A percentile compares a stretch with the other conserved stretches of the same genome.
Evolutionary conservation across 2,329 filamentous ascomycete genomes (phyloP).

Genomic region (Malbranchea zuffiana): DNA sequence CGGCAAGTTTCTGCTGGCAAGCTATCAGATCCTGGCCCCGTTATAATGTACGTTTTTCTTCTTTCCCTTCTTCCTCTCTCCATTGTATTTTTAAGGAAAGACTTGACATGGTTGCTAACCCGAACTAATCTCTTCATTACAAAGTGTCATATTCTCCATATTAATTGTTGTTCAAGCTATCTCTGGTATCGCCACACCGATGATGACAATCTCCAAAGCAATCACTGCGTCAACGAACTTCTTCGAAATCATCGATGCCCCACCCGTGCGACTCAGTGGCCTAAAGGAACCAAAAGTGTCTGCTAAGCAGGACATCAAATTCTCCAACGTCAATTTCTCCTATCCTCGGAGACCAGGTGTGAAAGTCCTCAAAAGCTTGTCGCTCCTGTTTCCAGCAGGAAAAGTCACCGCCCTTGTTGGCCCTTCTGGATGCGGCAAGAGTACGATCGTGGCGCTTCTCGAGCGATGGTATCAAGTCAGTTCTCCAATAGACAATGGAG

Average conservation of each 20-base stretch:
- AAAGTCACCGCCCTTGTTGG: constrained; percentile 37
- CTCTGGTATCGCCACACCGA: constrained; percentile 16
- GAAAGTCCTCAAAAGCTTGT: constrained; percentile 27
- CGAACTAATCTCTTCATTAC: too few relatives aligned
- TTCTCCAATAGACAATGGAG: constrained; percentile 7
- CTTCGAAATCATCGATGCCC: constrained; percentile 25
- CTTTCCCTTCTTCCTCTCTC: not conserved
- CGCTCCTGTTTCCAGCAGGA: constrained; percentile 24
- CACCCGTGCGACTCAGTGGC: constrained; percentile 23
- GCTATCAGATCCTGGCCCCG: constrained; percentile 26
- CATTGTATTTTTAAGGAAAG: too few relatives aligned
- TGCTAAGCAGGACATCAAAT: constrained; percentile 45
- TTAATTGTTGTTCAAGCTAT: constrained; percentile 16
- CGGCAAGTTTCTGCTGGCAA: constrained; percentile 26
- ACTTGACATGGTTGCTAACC: too few relatives aligned
- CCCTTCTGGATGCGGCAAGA: constrained; percentile 37
- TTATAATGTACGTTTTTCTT: constrained; percentile 29
- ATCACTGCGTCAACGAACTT: constrained; percentile 24
- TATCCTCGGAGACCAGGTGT: constrained; percentile 46
- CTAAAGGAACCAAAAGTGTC: constrained; percentile 41
- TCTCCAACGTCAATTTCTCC: constrained; percentile 57
- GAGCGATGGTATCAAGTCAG: constrained; percentile 34
- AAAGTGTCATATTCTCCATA: constrained; percentile 28
- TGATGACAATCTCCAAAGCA: constrained; percentile 29
- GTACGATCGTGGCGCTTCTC: constrained; percentile 34